Evolutionary conservation across 1,284 basidiomycete genomes (phyloP).

Genomic region (Pulveroboletus sp.): DNA sequence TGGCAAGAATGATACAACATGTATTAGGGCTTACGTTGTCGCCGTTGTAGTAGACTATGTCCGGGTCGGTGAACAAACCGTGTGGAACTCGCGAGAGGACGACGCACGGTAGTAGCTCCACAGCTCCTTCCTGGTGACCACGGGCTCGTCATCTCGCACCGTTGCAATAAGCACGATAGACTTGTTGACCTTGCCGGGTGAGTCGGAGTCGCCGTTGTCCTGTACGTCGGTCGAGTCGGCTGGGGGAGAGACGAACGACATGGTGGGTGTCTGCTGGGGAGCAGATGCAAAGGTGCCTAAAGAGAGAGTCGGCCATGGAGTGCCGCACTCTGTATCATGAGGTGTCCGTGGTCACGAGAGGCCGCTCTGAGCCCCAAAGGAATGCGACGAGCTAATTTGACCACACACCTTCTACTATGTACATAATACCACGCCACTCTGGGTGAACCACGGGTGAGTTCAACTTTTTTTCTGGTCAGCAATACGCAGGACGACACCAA

Average conservation of each 20-base stretch:
- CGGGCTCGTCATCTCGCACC: slow-evolving; percentile 49
- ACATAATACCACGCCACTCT: too few relatives aligned
- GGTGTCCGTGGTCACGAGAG: slow-evolving; percentile 1
- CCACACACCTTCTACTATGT: too few relatives aligned
- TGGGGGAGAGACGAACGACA: slow-evolving; percentile 7
- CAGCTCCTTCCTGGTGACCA: slow-evolving; percentile 61
- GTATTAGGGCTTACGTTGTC: slow-evolving; percentile 53
- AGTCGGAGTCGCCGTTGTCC: slow-evolving; percentile 1
- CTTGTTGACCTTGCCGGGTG: neutral
- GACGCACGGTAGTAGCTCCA: slow-evolving; percentile 70
- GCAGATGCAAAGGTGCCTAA: neutral
- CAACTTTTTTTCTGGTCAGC: neutral
- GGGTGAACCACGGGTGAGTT: slow-evolving; percentile 6
- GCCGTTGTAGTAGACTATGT: slow-evolving; percentile 69
- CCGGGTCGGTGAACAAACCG: neutral
- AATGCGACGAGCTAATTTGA: neutral
- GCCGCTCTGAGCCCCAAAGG: neutral
- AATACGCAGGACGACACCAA: slow-evolving; percentile 28
- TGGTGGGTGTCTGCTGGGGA: neutral
- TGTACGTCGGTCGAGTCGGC: slow-evolving; percentile 7
- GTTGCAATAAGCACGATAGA: slow-evolving; percentile 33
- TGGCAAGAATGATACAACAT: too few relatives aligned
- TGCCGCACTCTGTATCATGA: too few relatives aligned
- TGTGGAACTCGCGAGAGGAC: slow-evolving; percentile 21
- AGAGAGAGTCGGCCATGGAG: neutral